phyloP scores from a whole-genome alignment of 768 basidiomycete genomes.

The Termitomyces sp. region DNA sequence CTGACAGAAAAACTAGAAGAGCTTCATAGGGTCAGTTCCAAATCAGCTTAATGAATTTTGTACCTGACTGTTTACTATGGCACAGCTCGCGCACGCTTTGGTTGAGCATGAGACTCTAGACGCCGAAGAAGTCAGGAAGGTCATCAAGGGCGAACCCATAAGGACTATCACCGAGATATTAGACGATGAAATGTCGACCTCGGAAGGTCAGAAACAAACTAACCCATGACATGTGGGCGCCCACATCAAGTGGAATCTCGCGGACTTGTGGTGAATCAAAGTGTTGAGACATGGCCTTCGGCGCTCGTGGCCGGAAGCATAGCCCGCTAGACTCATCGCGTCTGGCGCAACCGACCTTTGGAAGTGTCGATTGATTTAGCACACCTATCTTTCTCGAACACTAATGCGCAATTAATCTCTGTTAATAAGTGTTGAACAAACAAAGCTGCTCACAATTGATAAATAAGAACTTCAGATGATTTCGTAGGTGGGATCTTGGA shows the following conservation, averaged over 20 bases:
- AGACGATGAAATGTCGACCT: slow-evolving; percentile 48
- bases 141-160: slow-evolving; percentile 81
- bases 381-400: slow-evolving; percentile 2
- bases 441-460: no score
- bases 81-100: slow-evolving; percentile 84
- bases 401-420: slow-evolving; percentile 1
- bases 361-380: neutral
- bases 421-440: neutral
- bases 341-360: neutral
- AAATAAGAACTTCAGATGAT: no score
- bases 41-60: slow-evolving; percentile 10
- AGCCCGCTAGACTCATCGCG: neutral
- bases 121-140: slow-evolving; percentile 80
- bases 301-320: neutral
- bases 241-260: neutral
- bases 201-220: slow-evolving; percentile 23
- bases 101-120: slow-evolving; percentile 95
- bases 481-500: no score
- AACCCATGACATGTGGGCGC: neutral
- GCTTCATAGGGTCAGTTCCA: slow-evolving; percentile 59
- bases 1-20: slow-evolving; percentile 69
- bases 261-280: neutral
- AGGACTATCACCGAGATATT: slow-evolving; percentile 65
- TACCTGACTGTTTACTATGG: slow-evolving; percentile 33
- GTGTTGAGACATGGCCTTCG: neutral